phyloP scores from a whole-genome alignment of 441 rosid genomes.

The Gossypium schwendimanii region DNA sequence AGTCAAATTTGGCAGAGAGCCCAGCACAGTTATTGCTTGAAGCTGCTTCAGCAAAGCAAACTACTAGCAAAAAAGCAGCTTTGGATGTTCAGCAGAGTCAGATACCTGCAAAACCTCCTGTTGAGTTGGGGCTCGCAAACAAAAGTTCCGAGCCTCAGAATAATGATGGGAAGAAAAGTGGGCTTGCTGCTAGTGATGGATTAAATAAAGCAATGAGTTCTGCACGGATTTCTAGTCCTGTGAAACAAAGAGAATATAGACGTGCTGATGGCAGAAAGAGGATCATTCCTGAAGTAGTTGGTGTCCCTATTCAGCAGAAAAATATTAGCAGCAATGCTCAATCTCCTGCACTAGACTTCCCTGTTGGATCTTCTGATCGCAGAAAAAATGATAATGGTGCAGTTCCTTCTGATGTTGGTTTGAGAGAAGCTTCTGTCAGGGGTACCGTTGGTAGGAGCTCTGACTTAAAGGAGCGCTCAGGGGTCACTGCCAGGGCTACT shows the following conservation, averaged over 20 bases:
- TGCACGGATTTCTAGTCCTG: slow-evolving; percentile 58
- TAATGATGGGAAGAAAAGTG: slow-evolving; percentile 44
- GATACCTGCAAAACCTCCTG: slow-evolving; percentile 46
- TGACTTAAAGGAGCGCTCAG: slow-evolving; percentile 58
- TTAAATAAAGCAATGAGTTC: slow-evolving; percentile 42
- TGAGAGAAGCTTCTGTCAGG: slow-evolving; percentile 36
- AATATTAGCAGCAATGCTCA: slow-evolving; percentile 28
- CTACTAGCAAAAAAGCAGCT: slow-evolving; percentile 44
- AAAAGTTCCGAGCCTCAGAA: slow-evolving; percentile 50
- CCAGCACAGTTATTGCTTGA: slow-evolving; percentile 91
- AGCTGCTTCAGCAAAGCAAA: slow-evolving; percentile 71
- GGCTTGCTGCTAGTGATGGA: slow-evolving; percentile 36
- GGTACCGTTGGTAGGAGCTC: slow-evolving; percentile 42
- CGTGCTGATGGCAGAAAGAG: slow-evolving; percentile 98
- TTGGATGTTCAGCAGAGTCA: slow-evolving; percentile 49
- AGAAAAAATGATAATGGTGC: slow-evolving; percentile 42
- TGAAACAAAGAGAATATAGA: slow-evolving; percentile 83
- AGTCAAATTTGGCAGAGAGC: slow-evolving; percentile 82
- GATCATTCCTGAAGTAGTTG: slow-evolving; percentile 95
- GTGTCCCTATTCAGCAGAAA: slow-evolving; percentile 53
- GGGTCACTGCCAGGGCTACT: slow-evolving; percentile 68
- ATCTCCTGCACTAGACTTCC: slow-evolving; percentile 38
- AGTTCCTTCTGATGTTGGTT: slow-evolving; percentile 32
- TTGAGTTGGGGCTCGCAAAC: slow-evolving; percentile 32
- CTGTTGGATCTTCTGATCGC: slow-evolving; percentile 30